phyloP scores from a whole-genome alignment of 2,329 filamentous ascomycete species.

The Canariomyces notabilis region DNA sequence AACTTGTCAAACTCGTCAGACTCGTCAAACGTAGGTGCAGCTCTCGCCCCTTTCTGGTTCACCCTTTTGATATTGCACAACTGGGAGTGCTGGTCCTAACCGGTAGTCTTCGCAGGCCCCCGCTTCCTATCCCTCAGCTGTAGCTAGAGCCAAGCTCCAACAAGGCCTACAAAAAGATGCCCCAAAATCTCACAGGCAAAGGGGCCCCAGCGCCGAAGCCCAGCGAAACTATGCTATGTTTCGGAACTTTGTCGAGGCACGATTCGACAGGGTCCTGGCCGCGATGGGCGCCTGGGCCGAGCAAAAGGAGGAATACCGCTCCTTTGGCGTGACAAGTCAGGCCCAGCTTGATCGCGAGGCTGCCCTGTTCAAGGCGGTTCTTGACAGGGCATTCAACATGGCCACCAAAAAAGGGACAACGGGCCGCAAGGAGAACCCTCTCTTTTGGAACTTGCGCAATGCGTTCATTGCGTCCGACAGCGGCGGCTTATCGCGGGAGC shows the following conservation, averaged over 20 bases:
- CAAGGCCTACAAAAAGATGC: constrained; percentile 2
- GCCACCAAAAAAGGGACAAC: constrained; percentile 36
- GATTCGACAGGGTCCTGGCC: constrained; percentile 34
- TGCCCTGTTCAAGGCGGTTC: constrained; percentile 39
- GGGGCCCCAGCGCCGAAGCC: neutral
- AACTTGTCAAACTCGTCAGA: neutral
- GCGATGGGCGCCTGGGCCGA: constrained; percentile 24
- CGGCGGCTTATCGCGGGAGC: constrained; percentile 47
- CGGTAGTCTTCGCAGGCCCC: neutral
- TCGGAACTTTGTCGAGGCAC: constrained; percentile 24
- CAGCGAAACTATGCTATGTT: constrained; percentile 27
- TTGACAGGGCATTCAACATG: constrained; percentile 42
- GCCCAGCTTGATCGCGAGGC: constrained; percentile 42
- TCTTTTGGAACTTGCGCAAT: constrained; percentile 55
- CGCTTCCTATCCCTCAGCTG: too few species aligned
- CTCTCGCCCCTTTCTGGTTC: neutral
- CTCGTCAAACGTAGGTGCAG: neutral
- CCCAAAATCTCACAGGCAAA: neutral
- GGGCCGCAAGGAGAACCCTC: constrained; percentile 42
- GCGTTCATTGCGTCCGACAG: constrained; percentile 53
- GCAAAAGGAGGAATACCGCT: constrained; percentile 27
- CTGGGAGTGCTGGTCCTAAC: neutral
- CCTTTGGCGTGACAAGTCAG: constrained; percentile 35
- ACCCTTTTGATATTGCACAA: too few species aligned
- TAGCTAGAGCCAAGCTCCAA: too few species aligned